Base-by-base conservation (phyloP, 75 land plant species). In the Pinus taeda region DNA sequence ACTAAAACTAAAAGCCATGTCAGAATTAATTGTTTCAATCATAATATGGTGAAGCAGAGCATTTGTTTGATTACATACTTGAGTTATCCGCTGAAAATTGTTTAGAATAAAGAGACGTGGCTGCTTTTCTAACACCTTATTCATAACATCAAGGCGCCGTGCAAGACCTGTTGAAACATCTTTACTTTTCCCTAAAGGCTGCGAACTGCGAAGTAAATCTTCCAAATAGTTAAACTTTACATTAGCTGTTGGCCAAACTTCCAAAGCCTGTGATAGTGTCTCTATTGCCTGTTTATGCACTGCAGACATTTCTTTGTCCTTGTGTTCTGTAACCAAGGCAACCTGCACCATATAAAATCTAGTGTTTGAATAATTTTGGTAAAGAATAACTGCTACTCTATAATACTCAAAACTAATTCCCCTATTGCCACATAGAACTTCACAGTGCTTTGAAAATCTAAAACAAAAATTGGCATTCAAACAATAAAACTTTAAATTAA, bases 181-280 rank as follows among this genome's bases (percentile, higher is more conserved):
- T 77, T 93, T 97, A 26, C 89, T 88, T 75, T 92, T 95, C 39
- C 81, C 81, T 73, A 91, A 81, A 77, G 96, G 92, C 56, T 84
- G 91, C 57, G 87, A 73, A 62, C 88, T 91, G 71, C 90, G 77
- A 60, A 97, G 86, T 70, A 95, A 79, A 75, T 93, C 95, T 66
- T 97, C 99, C 59, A 97, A 63, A 79, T 97, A 93, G 80, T 91
- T 93, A 76, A 95, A 97, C 79, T 97, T 97, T 45, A 97, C 93
- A 88, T 97, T 97, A 36, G 99, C 99, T 77, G 81, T 90, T 56
- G 99, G 99, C 99, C 99, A 97, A 75, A 95, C 98, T 69, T 95
- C 99, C 62, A 97, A 74, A 59, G 99, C 98, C 75, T 97, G 98
- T 8, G 98, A 91, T 56, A 97, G 83, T 57, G 95, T 85, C 30